phyloP scores from a whole-genome alignment of 441 rosid genomes.

The Euphorbia celastroides region DNA sequence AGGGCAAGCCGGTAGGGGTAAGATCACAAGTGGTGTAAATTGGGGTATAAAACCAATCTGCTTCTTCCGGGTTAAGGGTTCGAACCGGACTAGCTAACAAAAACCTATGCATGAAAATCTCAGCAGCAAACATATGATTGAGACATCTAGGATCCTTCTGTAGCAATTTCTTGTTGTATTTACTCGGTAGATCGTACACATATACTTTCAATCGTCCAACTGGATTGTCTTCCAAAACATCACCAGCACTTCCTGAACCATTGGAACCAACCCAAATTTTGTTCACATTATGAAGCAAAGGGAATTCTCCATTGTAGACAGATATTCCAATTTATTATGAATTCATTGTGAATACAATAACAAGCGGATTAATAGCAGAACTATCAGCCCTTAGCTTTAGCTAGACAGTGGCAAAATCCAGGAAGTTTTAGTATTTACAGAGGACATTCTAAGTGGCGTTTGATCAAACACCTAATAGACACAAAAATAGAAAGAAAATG shows the following conservation, averaged over 20 bases:
- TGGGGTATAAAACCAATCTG: slow-evolving; percentile 93
- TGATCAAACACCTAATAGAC: background rate
- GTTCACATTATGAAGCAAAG: too few relatives aligned
- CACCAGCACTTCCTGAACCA: slow-evolving; percentile 97
- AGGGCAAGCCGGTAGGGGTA: slow-evolving; percentile 79
- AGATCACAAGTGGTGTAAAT: slow-evolving; percentile 86
- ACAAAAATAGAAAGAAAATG: background rate
- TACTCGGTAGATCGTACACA: slow-evolving; percentile 90
- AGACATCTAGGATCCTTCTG: slow-evolving; percentile 91
- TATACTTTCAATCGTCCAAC: slow-evolving; percentile 83
- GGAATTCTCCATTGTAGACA: too few relatives aligned
- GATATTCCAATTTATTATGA: too few relatives aligned
- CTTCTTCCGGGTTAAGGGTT: slow-evolving; percentile 75
- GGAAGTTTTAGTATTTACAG: background rate
- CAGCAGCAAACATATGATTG: slow-evolving; percentile 95
- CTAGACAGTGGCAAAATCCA: too few relatives aligned
- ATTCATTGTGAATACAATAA: too few relatives aligned
- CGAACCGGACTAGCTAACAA: slow-evolving; percentile 81
- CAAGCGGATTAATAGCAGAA: too few relatives aligned
- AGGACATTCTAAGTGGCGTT: background rate
- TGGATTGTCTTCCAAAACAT: slow-evolving; percentile 90
- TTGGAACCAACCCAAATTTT: too few relatives aligned
- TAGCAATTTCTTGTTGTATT: slow-evolving; percentile 84
- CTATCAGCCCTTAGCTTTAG: too few relatives aligned
- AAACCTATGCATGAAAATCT: slow-evolving; percentile 86